Conservation (phyloP, 805 yeast genomes). For the Candida taoyuanica region DNA sequence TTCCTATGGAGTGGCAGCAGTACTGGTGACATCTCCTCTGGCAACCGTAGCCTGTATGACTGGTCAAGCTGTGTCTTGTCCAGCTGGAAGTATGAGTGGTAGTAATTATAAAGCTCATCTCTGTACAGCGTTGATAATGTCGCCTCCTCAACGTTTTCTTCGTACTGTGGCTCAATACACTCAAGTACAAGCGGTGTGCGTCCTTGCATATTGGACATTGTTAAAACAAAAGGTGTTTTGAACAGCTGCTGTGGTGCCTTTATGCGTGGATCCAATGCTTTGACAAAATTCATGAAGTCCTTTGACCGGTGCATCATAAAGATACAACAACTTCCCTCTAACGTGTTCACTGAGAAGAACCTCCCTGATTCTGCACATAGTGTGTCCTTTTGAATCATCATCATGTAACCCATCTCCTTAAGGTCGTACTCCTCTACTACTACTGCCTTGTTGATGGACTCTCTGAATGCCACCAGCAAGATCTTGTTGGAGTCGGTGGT, state of each 20-base stretch:
- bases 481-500: slow-evolving; percentile 15
- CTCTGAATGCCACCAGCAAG: slow-evolving; percentile 16
- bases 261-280: slow-evolving; percentile 8
- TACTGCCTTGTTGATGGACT: slow-evolving; percentile 5
- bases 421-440: slow-evolving; percentile 14
- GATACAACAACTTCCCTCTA: slow-evolving; percentile 16
- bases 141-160: slow-evolving; percentile 3
- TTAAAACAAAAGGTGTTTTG: slow-evolving; percentile 10
- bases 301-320: slow-evolving; percentile 11
- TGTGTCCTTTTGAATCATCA: slow-evolving; percentile 13
- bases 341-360: slow-evolving; percentile 14
- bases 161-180: slow-evolving; percentile 12
- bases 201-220: slow-evolving; percentile 17
- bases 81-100: slow-evolving; percentile 9
- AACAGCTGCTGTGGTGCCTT: slow-evolving; percentile 10
- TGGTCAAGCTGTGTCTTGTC: slow-evolving; percentile 5
- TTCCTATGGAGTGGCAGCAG: slow-evolving; percentile 4
- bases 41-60: slow-evolving; percentile 3
- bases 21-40: slow-evolving; percentile 13
- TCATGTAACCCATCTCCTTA: slow-evolving; percentile 6
- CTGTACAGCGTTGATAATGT: slow-evolving; percentile 15
- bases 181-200: slow-evolving; percentile 17
- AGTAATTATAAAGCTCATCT: slow-evolving; percentile 18
- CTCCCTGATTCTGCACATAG: slow-evolving; percentile 13
- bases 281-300: slow-evolving; percentile 15